Percentiles rank a stretch among this genome's conserved stretches.
Conservation (phyloP, 2,329 filamentous ascomycete species). For the Ophiostoma ulmi region DNA sequence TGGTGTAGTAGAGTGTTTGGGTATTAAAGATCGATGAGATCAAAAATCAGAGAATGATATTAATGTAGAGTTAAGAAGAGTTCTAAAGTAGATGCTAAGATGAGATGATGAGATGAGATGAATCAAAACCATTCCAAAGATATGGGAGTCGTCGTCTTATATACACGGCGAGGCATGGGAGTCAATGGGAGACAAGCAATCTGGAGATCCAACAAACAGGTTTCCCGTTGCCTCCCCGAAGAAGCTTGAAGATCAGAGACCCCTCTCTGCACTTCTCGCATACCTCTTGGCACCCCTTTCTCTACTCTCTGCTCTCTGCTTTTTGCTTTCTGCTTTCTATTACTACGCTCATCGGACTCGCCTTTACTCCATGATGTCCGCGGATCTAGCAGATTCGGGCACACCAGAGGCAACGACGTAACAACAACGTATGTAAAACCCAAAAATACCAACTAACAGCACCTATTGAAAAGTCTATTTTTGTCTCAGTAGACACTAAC, state of each 20-base stretch:
- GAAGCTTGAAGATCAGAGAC: background rate
- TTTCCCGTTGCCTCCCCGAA: background rate
- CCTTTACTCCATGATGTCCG: slow-evolving; percentile 1
- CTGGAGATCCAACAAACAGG: slow-evolving; percentile 1
- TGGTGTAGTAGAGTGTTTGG: slow-evolving; percentile 5
- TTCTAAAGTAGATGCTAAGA: background rate
- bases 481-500: slow-evolving; percentile 9
- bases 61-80: background rate
- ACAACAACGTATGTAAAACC: background rate
- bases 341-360: background rate
- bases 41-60: background rate
- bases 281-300: background rate
- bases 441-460: background rate
- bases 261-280: background rate
- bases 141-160: background rate
- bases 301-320: background rate
- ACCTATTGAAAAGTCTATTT: slow-evolving; percentile 8
- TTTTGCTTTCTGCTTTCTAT: background rate
- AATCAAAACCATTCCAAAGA: background rate
- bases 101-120: slow-evolving; percentile 9
- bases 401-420: background rate
- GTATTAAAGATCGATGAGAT: background rate
- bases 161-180: background rate
- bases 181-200: background rate
- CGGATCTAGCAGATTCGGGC: background rate